These are phyloP conservation scores for Populus hybrid DNA, from an alignment of 441 rosid genomes.

Conservation along the genomic window DNA sequence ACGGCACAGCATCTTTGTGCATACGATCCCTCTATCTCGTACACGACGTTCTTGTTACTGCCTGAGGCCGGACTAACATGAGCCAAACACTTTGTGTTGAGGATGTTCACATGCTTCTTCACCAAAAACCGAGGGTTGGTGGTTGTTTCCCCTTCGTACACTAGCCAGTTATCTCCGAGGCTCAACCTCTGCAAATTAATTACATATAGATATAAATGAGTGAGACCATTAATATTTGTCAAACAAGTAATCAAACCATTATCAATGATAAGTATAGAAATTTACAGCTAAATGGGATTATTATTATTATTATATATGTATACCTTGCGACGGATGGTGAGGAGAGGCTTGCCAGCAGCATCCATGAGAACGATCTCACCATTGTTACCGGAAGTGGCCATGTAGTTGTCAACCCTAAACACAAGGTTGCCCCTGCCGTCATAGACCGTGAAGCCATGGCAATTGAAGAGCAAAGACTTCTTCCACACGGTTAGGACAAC, in stretches of 20 bases:
- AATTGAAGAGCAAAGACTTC: conserved; percentile 85
- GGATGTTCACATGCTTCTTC: conserved; percentile 50
- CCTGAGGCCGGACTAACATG: conserved; percentile 27
- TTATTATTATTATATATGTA: not conserved
- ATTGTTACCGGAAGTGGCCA: conserved; percentile 34
- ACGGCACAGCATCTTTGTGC: conserved; percentile 58
- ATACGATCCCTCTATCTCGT: conserved; percentile 80
- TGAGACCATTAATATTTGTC: not conserved
- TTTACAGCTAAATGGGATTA: not conserved
- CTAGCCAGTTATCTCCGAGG: conserved; percentile 72
- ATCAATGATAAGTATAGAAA: not conserved
- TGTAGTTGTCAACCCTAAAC: conserved; percentile 83
- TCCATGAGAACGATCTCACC: conserved; percentile 89
- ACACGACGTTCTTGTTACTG: conserved; percentile 18
- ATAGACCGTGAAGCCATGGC: conserved; percentile 85
- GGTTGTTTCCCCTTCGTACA: conserved; percentile 69
- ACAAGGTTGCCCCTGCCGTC: conserved; percentile 70
- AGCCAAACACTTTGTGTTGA: conserved; percentile 51
- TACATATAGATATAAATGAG: not conserved
- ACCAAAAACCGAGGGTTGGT: conserved; percentile 49
- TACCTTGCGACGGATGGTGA: conserved; percentile 94
- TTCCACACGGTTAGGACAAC: conserved; percentile 79
- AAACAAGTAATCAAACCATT: not conserved
- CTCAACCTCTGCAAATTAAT: conserved; percentile 51
- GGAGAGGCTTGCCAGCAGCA: conserved; percentile 76